Evolutionary conservation across 1,284 basidiomycete species (phyloP).

Genomic region (Ganoderma sinense): DNA sequence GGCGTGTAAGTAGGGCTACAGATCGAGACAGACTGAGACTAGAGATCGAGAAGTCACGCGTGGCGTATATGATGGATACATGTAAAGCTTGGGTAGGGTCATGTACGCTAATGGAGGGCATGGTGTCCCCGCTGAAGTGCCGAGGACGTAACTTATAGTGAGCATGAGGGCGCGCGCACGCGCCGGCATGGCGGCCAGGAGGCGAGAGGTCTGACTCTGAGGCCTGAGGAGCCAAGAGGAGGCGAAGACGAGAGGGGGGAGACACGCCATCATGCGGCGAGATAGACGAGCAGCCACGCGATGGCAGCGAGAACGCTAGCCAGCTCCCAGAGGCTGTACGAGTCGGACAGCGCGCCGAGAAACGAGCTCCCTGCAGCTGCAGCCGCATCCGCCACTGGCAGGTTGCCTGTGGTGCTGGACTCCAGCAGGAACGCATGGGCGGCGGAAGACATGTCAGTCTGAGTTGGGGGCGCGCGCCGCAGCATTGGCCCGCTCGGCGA

Average conservation of each 20-base stretch:
- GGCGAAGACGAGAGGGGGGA: background rate
- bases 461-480: constrained; percentile 4
- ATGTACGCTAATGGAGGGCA: background rate
- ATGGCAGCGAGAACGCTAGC: constrained; percentile 25
- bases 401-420: too few relatives aligned
- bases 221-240: background rate
- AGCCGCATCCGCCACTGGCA: too few relatives aligned
- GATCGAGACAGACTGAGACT: background rate
- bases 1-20: constrained; percentile 3
- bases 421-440: background rate
- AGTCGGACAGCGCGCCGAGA: constrained; percentile 15
- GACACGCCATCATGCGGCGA: constrained; percentile 16
- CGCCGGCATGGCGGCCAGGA: background rate
- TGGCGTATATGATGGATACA: constrained; percentile 10
- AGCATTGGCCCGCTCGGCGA: background rate
- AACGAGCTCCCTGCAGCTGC: constrained; percentile 3
- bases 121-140: background rate
- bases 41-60: background rate
- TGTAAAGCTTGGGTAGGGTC: constrained; percentile 9
- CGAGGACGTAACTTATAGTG: background rate
- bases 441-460: constrained; percentile 1
- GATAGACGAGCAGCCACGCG: constrained; percentile 29
- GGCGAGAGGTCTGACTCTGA: background rate
- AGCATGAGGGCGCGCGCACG: background rate
- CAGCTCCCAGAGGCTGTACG: constrained; percentile 29